Conservation (phyloP, 306 rosid species). For the Hippophae rhamnoides region DNA sequence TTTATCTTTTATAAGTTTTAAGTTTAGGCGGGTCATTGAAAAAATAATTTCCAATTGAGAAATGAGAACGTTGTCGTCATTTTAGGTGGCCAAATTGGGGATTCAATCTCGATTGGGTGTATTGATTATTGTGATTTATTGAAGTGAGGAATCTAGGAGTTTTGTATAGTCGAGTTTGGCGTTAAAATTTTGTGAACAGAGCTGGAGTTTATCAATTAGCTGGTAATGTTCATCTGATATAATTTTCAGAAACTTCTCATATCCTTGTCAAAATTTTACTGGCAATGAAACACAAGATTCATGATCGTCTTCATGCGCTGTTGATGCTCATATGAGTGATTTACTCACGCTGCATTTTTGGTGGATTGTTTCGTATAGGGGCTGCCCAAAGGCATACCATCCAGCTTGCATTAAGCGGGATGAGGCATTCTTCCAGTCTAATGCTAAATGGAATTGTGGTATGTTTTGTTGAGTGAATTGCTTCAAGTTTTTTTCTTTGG, state of each 20-base stretch:
- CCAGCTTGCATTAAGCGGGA: slow-evolving; percentile 90
- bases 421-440: slow-evolving; percentile 76
- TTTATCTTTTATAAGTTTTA: not conserved
- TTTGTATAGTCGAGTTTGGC: too few relatives aligned
- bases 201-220: too few relatives aligned
- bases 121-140: not conserved
- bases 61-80: not conserved
- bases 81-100: not conserved
- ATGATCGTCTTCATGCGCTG: not conserved
- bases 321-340: slow-evolving; percentile 3
- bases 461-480: slow-evolving; percentile 16
- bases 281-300: not conserved
- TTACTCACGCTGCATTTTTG: not conserved
- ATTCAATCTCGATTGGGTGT: slow-evolving; percentile 3
- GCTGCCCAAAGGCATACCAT: slow-evolving; percentile 96
- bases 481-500: not conserved
- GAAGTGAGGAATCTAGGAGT: too few relatives aligned
- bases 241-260: not conserved
- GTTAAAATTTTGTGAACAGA: too few relatives aligned
- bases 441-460: slow-evolving; percentile 99
- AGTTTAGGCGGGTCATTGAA: not conserved
- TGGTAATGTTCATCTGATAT: not conserved
- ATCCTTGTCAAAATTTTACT: not conserved
- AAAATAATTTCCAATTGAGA: not conserved
- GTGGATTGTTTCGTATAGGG: slow-evolving; percentile 39